Conservation (phyloP, 1,284 basidiomycete genomes). For the Rhodotorula sp. region DNA sequence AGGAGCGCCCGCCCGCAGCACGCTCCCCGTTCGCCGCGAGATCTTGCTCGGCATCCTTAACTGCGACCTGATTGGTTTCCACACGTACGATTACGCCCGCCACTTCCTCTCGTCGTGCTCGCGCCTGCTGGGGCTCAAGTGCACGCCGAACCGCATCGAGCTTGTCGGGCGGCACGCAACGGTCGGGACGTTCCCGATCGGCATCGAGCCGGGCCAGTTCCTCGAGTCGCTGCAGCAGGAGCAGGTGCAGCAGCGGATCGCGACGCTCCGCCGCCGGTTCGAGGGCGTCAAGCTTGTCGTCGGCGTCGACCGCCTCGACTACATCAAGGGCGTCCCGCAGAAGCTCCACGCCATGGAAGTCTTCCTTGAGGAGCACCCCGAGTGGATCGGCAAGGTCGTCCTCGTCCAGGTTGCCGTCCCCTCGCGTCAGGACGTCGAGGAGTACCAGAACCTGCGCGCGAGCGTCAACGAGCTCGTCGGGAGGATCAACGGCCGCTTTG, state of each 20-base stretch:
- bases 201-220: slow-evolving; percentile 93
- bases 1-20: slow-evolving; percentile 57
- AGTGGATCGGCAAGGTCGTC: slow-evolving; percentile 99
- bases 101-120: slow-evolving; percentile 99
- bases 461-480: slow-evolving; percentile 98
- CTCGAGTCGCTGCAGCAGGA: slow-evolving; percentile 79
- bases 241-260: slow-evolving; percentile 75
- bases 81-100: slow-evolving; percentile 99
- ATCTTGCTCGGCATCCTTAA: slow-evolving; percentile 93
- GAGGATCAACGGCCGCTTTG: slow-evolving; percentile 96
- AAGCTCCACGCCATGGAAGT: slow-evolving; percentile 95
- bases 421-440: slow-evolving; percentile 96
- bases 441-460: slow-evolving; percentile 95
- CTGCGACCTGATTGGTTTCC: slow-evolving; percentile 97
- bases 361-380: slow-evolving; percentile 94
- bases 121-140: slow-evolving; percentile 82
- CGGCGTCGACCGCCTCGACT: slow-evolving; percentile 95
- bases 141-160: slow-evolving; percentile 94
- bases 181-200: slow-evolving; percentile 98
- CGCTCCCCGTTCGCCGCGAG: slow-evolving; percentile 93
- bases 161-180: slow-evolving; percentile 93
- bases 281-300: slow-evolving; percentile 96
- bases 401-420: slow-evolving; percentile 96
- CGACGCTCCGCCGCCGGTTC: slow-evolving; percentile 82
- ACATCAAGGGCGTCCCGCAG: slow-evolving; percentile 99